Conservation (phyloP, 768 basidiomycete species). For the Chalciporus pseudorubinellus region DNA sequence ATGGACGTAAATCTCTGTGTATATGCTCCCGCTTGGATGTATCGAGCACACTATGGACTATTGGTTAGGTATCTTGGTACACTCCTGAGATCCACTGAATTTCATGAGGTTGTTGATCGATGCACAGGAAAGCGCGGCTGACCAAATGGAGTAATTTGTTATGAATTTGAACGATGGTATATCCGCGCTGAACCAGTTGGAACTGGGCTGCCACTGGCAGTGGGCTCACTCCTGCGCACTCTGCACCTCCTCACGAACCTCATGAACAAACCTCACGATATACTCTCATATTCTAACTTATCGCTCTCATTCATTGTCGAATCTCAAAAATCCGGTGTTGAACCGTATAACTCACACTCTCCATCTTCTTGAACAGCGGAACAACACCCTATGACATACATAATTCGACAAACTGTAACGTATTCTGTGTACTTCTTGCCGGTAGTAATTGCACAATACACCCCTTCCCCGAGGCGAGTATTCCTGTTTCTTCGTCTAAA, state of each 20-base stretch:
- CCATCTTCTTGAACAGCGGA: background rate
- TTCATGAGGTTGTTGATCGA: background rate
- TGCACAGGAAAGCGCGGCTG: background rate
- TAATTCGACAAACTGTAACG: conserved; percentile 9
- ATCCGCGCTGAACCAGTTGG: conserved; percentile 7
- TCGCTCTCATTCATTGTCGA: conserved; percentile 2
- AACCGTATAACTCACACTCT: background rate
- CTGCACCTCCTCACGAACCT: conserved; percentile 5
- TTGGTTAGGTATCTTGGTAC: background rate
- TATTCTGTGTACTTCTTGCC: conserved; percentile 14
- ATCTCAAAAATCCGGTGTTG: background rate
- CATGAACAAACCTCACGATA: conserved; percentile 19
- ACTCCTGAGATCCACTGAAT: background rate
- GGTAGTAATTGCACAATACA: conserved; percentile 20
- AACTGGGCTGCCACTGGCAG: background rate
- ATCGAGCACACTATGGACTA: background rate
- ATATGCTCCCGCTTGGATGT: background rate
- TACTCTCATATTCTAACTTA: conserved; percentile 12
- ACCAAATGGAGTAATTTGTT: background rate
- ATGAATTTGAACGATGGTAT: background rate
- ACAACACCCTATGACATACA: conserved; percentile 1
- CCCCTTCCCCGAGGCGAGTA: conserved; percentile 26
- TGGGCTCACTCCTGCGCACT: background rate
- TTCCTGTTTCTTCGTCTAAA: background rate
- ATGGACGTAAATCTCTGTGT: background rate